Base-by-base conservation (phyloP, 306 rosid species). In the Sindora glabra region DNA sequence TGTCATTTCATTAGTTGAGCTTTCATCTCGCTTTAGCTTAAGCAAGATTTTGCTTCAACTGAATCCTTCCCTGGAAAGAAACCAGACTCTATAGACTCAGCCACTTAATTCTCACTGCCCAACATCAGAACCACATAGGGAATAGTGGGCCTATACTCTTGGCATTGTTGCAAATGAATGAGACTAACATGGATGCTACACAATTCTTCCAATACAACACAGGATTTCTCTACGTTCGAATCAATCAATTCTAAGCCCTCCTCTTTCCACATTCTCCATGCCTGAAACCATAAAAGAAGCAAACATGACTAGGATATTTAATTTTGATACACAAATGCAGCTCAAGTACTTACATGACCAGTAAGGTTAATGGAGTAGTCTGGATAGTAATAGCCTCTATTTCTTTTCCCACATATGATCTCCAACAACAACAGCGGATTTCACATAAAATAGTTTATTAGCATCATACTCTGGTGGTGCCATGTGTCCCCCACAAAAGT, bases 381-480 rank as follows among this genome's bases (percentile, higher is more conserved):
- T 48, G 70, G 69, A 56, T 71, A 46, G 24, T 68, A 77, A 34
- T 74, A 76, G 12, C 95, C 95, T 73, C 76, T 83, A 16, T 66
- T 83, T 74, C 58, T 80, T 61, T 75, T 80, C 7, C 86, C 81
- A 1, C 80, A 71, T 56, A 86, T 39, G 2, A 85, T 79, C 68
- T 85, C 88, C 16, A 85, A 14, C 59, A 81, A 9, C 22, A 79
- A 70, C 81, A 65, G 70, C 77, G 0, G 77, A 76, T 55, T 76
- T 85, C 1, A 76, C 48, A 6, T 87, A 85, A 70, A 84, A 84
- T 45, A 72, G 26, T 0, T 85, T 85, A 44, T 84, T 77, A 0
- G 67, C 64, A 2, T 87, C 87, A 64, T 81, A 84, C 49, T 84
- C 87, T n/a, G n/a, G n/a, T 0, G 90, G 87, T 70, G 91, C 87